These are phyloP conservation scores for Pezicula carpinea DNA, from an alignment of 2,329 filamentous ascomycete genomes.

Conservation along the genomic window DNA sequence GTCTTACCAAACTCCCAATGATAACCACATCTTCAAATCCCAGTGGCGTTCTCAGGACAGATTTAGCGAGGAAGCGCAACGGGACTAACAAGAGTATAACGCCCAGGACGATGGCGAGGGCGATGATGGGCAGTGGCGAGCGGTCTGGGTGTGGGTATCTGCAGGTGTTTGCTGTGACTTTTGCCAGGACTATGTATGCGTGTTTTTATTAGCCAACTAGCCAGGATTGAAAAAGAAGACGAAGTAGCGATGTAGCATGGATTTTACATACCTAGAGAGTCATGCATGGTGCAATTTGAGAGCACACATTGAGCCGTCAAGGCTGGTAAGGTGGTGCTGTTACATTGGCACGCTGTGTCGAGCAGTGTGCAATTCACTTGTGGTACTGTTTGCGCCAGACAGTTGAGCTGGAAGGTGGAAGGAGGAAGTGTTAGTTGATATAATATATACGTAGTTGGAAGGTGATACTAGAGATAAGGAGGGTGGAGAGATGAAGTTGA, in stretches of 20 bases:
- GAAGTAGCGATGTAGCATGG: too few relatives aligned
- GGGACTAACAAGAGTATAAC: not conserved
- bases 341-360: conserved; percentile 3
- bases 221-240: not conserved
- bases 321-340: not conserved
- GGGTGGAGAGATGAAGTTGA: too few relatives aligned
- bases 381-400: conserved; percentile 1
- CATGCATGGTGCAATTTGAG: conserved; percentile 8
- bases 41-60: not conserved
- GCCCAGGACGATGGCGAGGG: not conserved
- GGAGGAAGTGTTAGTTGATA: not conserved
- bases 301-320: conserved; percentile 3
- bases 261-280: conserved; percentile 1
- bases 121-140: not conserved
- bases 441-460: too few relatives aligned
- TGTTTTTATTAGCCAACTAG: not conserved
- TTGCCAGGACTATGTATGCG: conserved; percentile 1
- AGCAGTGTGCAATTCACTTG: not conserved
- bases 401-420: not conserved
- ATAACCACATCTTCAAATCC: conserved; percentile 3
- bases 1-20: conserved; percentile 3
- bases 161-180: conserved; percentile 6
- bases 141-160: not conserved
- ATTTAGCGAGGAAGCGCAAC: conserved; percentile 1
- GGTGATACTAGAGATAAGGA: too few relatives aligned